A percentile compares a stretch with the other conserved stretches of the same genome.
These are phyloP conservation scores for Wickerhamomyces subpelliculosus DNA, from an alignment of 805 yeast species.

Conservation along the genomic window DNA sequence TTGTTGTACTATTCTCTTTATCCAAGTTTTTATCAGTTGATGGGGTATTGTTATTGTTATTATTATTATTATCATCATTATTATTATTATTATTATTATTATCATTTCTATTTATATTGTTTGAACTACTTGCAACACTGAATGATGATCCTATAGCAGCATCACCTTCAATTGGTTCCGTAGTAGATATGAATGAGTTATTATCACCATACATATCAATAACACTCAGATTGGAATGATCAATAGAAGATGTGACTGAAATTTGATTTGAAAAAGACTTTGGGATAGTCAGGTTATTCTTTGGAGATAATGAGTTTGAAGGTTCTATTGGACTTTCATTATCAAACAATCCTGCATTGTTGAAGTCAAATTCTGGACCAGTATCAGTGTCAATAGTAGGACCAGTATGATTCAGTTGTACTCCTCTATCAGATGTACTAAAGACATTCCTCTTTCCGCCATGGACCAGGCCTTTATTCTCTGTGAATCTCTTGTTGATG, in stretches of 20 bases:
- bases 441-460: background rate
- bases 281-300: background rate
- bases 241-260: slow-evolving; percentile 5
- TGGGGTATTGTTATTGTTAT: slow-evolving; percentile 2
- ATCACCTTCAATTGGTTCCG: background rate
- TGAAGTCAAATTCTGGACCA: background rate
- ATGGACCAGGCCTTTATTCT: background rate
- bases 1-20: background rate
- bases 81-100: background rate
- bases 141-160: no score
- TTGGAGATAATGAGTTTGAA: background rate
- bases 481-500: slow-evolving; percentile 1
- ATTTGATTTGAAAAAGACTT: background rate
- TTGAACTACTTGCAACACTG: background rate
- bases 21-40: no score
- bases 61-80: background rate
- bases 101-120: background rate
- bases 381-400: background rate
- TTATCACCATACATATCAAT: slow-evolving; percentile 30
- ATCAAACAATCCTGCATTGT: background rate
- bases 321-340: no score
- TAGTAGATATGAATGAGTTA: slow-evolving; percentile 4
- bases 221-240: slow-evolving; percentile 27
- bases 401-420: no score
- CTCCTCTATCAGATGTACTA: background rate